phyloP scores from a whole-genome alignment of 2,329 filamentous ascomycete species.

The Drechslerella stenobrocha region DNA sequence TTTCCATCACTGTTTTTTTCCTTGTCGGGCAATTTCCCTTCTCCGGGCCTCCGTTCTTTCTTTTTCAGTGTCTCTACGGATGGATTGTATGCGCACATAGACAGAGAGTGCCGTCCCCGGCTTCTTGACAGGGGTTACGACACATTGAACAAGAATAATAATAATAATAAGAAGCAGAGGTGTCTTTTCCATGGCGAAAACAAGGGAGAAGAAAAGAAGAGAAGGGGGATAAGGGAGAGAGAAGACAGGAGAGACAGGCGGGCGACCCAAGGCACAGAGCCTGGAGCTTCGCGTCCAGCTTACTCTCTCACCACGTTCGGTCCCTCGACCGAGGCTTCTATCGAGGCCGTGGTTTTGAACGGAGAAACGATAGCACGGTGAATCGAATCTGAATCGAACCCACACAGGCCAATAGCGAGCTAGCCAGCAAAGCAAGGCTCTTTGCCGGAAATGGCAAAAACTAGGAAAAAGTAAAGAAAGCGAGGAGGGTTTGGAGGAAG shows the following conservation, averaged over 20 bases:
- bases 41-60: slow-evolving; percentile 14
- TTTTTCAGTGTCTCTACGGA: neutral
- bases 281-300: too few species aligned
- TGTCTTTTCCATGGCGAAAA: slow-evolving; percentile 4
- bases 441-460: slow-evolving; percentile 32
- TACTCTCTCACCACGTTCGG: too few species aligned
- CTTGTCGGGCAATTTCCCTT: slow-evolving; percentile 20
- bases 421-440: slow-evolving; percentile 3
- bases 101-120: slow-evolving; percentile 1
- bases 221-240: neutral
- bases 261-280: neutral
- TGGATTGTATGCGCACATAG: slow-evolving; percentile 1
- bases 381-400: slow-evolving; percentile 8
- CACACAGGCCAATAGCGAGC: neutral
- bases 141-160: slow-evolving; percentile 2
- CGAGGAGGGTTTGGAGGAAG: neutral
- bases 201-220: neutral
- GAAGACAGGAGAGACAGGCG: neutral
- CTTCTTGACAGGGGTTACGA: neutral
- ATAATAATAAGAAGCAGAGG: neutral
- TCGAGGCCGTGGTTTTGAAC: neutral
- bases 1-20: slow-evolving; percentile 5
- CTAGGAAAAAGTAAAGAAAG: slow-evolving; percentile 11
- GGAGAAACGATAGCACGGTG: neutral
- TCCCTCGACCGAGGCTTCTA: neutral